phyloP scores from a whole-genome alignment of 164 flowering plant genomes.

The Protea cynaroides region DNA sequence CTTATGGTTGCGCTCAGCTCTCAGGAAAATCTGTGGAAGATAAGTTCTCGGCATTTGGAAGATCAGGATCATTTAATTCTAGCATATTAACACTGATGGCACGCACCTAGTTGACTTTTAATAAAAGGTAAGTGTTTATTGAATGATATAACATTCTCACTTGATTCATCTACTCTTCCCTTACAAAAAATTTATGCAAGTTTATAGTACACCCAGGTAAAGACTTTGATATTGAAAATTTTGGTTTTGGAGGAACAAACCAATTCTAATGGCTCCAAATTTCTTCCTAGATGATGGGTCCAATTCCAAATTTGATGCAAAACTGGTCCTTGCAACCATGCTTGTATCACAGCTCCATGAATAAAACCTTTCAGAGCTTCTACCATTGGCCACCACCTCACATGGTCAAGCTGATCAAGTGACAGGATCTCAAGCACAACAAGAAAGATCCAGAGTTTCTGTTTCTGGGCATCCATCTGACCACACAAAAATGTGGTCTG shows the following conservation, averaged over 20 bases:
- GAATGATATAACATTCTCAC: not conserved
- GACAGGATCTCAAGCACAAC: slow-evolving; percentile 32
- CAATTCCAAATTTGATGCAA: slow-evolving; percentile 68
- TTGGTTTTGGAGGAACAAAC: slow-evolving; percentile 44
- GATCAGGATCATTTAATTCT: not conserved
- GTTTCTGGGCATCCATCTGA: slow-evolving; percentile 64
- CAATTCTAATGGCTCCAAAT: slow-evolving; percentile 89
- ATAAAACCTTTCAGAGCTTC: slow-evolving; percentile 38
- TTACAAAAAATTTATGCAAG: not conserved
- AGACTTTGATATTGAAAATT: slow-evolving; percentile 4
- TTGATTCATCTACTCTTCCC: not conserved
- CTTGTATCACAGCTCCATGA: slow-evolving; percentile 69
- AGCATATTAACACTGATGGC: not conserved
- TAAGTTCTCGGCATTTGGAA: not conserved
- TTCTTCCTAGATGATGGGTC: slow-evolving; percentile 75
- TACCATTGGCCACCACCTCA: slow-evolving; percentile 23
- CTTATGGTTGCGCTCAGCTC: not conserved
- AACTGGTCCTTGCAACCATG: slow-evolving; percentile 93
- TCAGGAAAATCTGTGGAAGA: slow-evolving; percentile 1
- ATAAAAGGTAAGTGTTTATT: not conserved
- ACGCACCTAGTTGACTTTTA: not conserved
- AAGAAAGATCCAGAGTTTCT: slow-evolving; percentile 33
- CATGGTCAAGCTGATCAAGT: slow-evolving; percentile 28
- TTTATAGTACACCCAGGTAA: not conserved
- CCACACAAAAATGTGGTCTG: slow-evolving; percentile 94